Percentiles rank a stretch among this genome's conserved stretches.
Conservation (phyloP, 805 yeast species). For the Metschnikowia hibisci region DNA sequence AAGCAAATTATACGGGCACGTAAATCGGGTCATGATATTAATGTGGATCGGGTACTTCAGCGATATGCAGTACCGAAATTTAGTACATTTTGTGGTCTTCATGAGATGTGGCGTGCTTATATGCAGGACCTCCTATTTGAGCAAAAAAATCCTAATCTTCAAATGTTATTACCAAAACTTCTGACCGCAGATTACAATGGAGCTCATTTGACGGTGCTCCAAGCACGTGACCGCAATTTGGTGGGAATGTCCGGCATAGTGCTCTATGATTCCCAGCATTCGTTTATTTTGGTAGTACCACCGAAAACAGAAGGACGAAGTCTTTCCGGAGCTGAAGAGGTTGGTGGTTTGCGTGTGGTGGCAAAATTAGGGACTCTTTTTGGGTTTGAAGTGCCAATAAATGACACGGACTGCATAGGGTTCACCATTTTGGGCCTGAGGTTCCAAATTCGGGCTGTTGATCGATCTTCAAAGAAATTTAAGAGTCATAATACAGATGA, state of each 20-base stretch:
- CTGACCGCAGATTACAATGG: constrained; percentile 83
- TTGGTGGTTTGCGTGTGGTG: constrained; percentile 65
- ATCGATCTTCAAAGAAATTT: constrained; percentile 80
- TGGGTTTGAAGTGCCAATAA: constrained; percentile 41
- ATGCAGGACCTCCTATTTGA: constrained; percentile 51
- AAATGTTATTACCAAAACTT: constrained; percentile 48
- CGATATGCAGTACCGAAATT: constrained; percentile 37
- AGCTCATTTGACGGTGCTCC: constrained; percentile 54
- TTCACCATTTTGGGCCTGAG: constrained; percentile 78
- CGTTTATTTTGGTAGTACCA: constrained; percentile 59
- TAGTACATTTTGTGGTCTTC: constrained; percentile 51
- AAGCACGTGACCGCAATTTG: constrained; percentile 51
- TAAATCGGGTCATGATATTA: constrained; percentile 17
- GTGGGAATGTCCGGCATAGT: constrained; percentile 73
- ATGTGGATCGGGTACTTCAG: constrained; percentile 21
- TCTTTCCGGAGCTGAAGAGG: constrained; percentile 25
- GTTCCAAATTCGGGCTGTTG: constrained; percentile 68
- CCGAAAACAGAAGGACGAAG: constrained; percentile 18
- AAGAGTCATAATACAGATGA: constrained; percentile 74
- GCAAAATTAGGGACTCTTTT: constrained; percentile 69
- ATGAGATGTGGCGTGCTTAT: constrained; percentile 72
- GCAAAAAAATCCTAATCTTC: constrained; percentile 23
- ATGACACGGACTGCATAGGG: constrained; percentile 37
- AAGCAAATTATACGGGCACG: constrained; percentile 34
- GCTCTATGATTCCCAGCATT: constrained; percentile 76